Evolutionary conservation across 129 eudicot species (phyloP).

Genomic region (Artemisia tridentata): DNA sequence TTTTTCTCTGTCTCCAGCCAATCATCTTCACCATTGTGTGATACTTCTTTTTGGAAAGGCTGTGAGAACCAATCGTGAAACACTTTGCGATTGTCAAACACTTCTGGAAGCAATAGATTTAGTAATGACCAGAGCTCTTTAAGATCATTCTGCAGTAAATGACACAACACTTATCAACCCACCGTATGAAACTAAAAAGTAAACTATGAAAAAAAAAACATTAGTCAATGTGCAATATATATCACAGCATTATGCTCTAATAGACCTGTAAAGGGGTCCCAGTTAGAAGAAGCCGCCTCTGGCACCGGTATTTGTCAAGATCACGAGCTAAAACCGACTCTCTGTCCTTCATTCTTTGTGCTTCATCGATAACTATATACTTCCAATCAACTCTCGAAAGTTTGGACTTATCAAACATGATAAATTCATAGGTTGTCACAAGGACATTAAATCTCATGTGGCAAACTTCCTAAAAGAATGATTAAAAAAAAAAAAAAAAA

Average conservation of each 20-base stretch:
- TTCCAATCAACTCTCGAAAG: constrained; percentile 97
- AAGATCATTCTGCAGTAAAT: constrained; percentile 78
- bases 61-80: constrained; percentile 99
- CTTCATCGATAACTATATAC: constrained; percentile 95
- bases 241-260: background rate
- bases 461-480: constrained; percentile 62
- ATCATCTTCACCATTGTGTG: constrained; percentile 79
- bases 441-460: constrained; percentile 92
- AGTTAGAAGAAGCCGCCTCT: constrained; percentile 91
- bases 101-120: constrained; percentile 95
- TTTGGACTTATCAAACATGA: constrained; percentile 92
- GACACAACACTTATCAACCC: constrained; percentile 1
- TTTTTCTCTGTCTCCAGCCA: constrained; percentile 99
- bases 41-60: constrained; percentile 78
- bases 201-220: background rate
- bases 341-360: constrained; percentile 98
- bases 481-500: too few species aligned
- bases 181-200: background rate
- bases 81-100: constrained; percentile 88
- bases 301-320: constrained; percentile 95
- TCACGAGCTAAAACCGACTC: constrained; percentile 98
- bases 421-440: constrained; percentile 93
- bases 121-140: constrained; percentile 96
- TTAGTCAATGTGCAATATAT: background rate
- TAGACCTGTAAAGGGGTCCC: constrained; percentile 96